These are phyloP conservation scores for Paraphoma sp. DNA, from an alignment of 2,329 filamentous ascomycete species.

Conservation along the genomic window DNA sequence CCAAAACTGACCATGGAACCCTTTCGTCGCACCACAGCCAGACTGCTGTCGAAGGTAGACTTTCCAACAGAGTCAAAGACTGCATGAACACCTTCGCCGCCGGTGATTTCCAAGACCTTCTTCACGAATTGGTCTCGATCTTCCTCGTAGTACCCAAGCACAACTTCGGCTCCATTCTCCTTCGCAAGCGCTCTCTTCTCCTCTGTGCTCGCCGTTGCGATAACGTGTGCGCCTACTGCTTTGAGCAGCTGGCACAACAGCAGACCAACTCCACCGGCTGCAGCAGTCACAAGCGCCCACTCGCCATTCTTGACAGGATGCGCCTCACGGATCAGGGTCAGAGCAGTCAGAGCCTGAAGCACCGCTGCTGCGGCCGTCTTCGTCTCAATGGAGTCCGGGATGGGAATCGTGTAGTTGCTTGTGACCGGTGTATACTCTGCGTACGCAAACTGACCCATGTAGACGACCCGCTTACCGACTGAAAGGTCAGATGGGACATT, in stretches of 20 bases:
- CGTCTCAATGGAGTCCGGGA: conserved; percentile 68
- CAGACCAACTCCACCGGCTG: conserved; percentile 76
- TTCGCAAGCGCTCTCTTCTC: conserved; percentile 76
- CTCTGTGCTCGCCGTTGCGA: conserved; percentile 76
- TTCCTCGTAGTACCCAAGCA: conserved; percentile 72
- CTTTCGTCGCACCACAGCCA: conserved; percentile 78
- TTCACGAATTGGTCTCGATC: conserved; percentile 48
- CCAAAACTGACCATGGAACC: conserved; percentile 81
- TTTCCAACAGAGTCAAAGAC: conserved; percentile 90
- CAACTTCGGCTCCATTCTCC: conserved; percentile 72
- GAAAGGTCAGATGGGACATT: conserved; percentile 62
- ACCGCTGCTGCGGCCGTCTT: conserved; percentile 72
- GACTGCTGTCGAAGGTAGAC: conserved; percentile 78
- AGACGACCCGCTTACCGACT: conserved; percentile 75
- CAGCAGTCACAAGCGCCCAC: conserved; percentile 84
- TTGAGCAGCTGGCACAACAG: conserved; percentile 78
- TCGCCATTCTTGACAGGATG: conserved; percentile 75
- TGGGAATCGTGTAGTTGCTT: conserved; percentile 62
- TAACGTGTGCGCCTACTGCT: conserved; percentile 75
- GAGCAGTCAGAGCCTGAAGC: conserved; percentile 83
- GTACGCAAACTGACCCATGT: conserved; percentile 64
- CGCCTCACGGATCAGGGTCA: conserved; percentile 79
- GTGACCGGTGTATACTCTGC: conserved; percentile 66
- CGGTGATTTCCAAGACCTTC: conserved; percentile 73
- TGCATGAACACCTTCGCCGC: conserved; percentile 73